Conservation (phyloP, 192 early-diverging fungal genomes). For the Podila clonocystis region DNA sequence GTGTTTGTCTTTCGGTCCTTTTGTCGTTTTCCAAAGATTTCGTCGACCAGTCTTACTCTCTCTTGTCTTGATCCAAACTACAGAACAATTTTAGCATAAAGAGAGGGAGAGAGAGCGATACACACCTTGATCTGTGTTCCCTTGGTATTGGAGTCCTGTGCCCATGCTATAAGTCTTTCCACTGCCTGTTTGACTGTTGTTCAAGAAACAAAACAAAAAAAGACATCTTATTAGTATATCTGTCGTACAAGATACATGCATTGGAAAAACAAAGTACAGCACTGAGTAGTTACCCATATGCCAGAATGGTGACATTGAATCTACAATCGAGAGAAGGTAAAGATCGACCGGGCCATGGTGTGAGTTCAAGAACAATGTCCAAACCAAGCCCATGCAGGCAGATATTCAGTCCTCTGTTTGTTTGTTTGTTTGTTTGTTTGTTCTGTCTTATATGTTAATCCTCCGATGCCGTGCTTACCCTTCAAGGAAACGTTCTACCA, state of each 20-base stretch:
- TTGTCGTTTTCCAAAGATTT: background rate
- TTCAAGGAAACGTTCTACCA: slow-evolving; percentile 76
- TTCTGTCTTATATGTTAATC: background rate
- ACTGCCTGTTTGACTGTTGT: slow-evolving; percentile 80
- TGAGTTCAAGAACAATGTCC: background rate
- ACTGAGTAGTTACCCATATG: slow-evolving; percentile 70
- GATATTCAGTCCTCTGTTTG: slow-evolving; percentile 2
- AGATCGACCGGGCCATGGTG: background rate
- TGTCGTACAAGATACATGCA: no score
- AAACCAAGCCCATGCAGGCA: background rate
- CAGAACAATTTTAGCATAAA: background rate
- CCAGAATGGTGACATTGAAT: slow-evolving; percentile 95
- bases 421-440: background rate
- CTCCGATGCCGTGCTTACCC: slow-evolving; percentile 59
- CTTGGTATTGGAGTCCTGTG: slow-evolving; percentile 66
- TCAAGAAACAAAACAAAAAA: no score
- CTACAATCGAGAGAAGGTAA: slow-evolving; percentile 41
- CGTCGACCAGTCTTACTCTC: background rate
- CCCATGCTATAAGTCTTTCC: slow-evolving; percentile 99
- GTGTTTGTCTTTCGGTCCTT: no score
- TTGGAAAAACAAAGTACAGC: no score
- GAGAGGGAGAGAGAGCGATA: background rate
- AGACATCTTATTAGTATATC: no score
- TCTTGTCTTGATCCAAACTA: background rate
- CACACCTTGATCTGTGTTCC: slow-evolving; percentile 45